Evolutionary conservation across 441 rosid species (phyloP), one percentile per base, ranked within the genome.

Genomic region (Bruguiera hainesii): DNA sequence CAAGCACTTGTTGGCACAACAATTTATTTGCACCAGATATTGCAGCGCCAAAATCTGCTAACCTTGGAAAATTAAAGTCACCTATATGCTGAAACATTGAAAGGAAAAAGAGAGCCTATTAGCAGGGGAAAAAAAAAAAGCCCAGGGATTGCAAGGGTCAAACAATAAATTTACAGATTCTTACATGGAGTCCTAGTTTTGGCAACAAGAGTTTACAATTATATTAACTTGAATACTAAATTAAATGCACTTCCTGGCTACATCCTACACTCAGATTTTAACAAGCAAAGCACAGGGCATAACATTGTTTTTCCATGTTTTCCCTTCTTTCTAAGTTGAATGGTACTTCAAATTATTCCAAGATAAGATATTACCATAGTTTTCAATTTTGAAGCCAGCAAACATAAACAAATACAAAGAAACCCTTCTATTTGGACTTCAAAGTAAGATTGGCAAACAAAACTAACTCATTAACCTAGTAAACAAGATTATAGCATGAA

Each of bases 1-100:
- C 99, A 75, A 96, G 97, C 56, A 93, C 99, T 79, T 81, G 80
- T 82, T 93, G 97, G 78, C 89, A 83, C 72, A 90, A 96, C 75
- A 83, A 79, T 79, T 83, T 96, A 81, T 86, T 90, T 62, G 91
- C 98, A 39, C 98, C 98, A 51, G 96, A 90, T 87, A 96, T 96
- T 19, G 98, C 99, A 61, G 99, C 97, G 65, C 98, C 99, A 74
- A 96, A 96, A 86, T 93, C 99, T 26, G 98, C 97, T 73, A 93
- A 76, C 74, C 92, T 86, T 65, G 96, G 83, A 77, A 87, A 89
- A 71, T 84, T 96, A 78, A 96, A 96, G 72, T 93, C 97, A 56
- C 97, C 99, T 67, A 96, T 80, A 80, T 90, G 96, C 99, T 96
- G 89, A 77, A 62, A 74, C 55, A 70, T 62, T 57, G 55, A 68